Evolutionary conservation across 805 yeast species (phyloP).

Genomic region (Metschnikowia henanensis): DNA sequence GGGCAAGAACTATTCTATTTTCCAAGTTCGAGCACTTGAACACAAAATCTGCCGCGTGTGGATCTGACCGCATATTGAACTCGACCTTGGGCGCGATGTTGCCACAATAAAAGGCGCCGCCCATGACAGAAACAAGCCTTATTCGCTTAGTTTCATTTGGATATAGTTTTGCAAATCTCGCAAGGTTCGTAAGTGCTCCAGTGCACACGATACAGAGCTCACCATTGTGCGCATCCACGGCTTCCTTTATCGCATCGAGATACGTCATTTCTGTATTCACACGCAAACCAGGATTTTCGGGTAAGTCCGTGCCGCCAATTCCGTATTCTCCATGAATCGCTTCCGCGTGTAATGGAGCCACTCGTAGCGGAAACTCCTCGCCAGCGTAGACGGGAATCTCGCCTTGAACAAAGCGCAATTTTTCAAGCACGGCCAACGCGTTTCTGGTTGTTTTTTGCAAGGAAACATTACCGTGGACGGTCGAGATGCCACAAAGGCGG

Average conservation of each 20-base stretch:
- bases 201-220: slow-evolving; percentile 66
- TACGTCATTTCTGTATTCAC: slow-evolving; percentile 25
- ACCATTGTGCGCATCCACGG: slow-evolving; percentile 44
- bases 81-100: slow-evolving; percentile 60
- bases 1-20: slow-evolving; percentile 55
- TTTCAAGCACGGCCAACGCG: slow-evolving; percentile 65
- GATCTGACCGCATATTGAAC: slow-evolving; percentile 75
- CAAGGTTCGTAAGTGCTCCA: slow-evolving; percentile 76
- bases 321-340: slow-evolving; percentile 76
- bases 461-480: slow-evolving; percentile 73
- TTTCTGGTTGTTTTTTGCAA: slow-evolving; percentile 66
- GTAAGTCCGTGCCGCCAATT: slow-evolving; percentile 65
- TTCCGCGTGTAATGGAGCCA: slow-evolving; percentile 52
- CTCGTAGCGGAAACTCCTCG: slow-evolving; percentile 53
- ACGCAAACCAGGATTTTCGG: slow-evolving; percentile 47
- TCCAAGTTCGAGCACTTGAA: slow-evolving; percentile 46
- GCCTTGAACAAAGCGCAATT: slow-evolving; percentile 39
- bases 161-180: slow-evolving; percentile 49
- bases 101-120: slow-evolving; percentile 61
- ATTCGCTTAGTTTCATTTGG: slow-evolving; percentile 56
- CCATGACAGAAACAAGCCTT: slow-evolving; percentile 67
- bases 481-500: slow-evolving; percentile 65
- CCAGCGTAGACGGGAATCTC: slow-evolving; percentile 70
- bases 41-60: slow-evolving; percentile 66
- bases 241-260: slow-evolving; percentile 39